Conservation (phyloP, 352 stramenopile genomes). For the Pythium scleroteichum region DNA sequence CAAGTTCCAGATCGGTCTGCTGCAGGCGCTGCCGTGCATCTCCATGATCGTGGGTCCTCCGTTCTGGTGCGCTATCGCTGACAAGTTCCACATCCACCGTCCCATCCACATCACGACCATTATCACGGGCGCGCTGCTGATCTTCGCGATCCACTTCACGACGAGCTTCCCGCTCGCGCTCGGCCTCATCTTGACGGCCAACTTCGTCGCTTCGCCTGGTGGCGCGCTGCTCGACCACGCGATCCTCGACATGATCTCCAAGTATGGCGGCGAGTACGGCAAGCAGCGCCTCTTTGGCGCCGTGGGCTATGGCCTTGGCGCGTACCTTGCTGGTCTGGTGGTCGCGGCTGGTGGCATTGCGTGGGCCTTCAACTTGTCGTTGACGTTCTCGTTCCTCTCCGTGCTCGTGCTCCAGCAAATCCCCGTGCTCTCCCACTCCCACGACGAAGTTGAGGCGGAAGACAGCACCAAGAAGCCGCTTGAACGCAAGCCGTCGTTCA, state of each 20-base stretch:
- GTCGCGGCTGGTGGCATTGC: slow-evolving; percentile 59
- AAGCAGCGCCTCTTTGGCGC: slow-evolving; percentile 83
- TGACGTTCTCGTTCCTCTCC: slow-evolving; percentile 49
- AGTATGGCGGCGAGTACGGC: slow-evolving; percentile 76
- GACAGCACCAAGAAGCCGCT: slow-evolving; percentile 13
- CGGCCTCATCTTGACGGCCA: slow-evolving; percentile 49
- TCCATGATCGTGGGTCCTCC: slow-evolving; percentile 66
- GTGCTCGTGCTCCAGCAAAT: slow-evolving; percentile 68
- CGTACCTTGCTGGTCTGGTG: slow-evolving; percentile 69
- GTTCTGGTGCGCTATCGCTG: slow-evolving; percentile 74
- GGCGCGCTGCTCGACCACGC: slow-evolving; percentile 73
- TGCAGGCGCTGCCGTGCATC: slow-evolving; percentile 73
- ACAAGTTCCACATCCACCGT: slow-evolving; percentile 65
- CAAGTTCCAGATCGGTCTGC: slow-evolving; percentile 76
- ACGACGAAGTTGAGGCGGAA: slow-evolving; percentile 16
- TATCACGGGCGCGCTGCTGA: slow-evolving; percentile 51
- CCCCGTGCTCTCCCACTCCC: slow-evolving; percentile 39
- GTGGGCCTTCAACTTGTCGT: slow-evolving; percentile 77
- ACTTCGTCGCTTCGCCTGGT: slow-evolving; percentile 59
- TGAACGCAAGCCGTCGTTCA: slow-evolving; percentile 41
- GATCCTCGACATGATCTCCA: slow-evolving; percentile 62
- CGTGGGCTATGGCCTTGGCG: slow-evolving; percentile 60
- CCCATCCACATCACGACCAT: slow-evolving; percentile 64
- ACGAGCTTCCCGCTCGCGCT: slow-evolving; percentile 55
- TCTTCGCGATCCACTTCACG: slow-evolving; percentile 61